Evolutionary conservation across 805 yeast genomes (phyloP).

Genomic region (Ogataea siamensis): DNA sequence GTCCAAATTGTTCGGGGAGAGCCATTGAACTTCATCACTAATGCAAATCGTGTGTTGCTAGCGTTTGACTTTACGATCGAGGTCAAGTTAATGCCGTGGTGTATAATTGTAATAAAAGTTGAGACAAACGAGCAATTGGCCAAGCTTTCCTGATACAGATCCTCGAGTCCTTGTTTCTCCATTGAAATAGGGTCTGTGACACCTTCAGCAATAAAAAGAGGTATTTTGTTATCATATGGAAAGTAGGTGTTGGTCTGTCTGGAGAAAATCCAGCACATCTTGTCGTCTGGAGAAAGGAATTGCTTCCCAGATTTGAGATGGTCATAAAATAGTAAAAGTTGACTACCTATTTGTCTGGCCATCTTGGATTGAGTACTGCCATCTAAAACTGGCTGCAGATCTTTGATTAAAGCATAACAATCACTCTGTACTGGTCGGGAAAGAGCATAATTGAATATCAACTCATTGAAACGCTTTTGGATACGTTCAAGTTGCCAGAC

Average conservation of each 20-base stretch:
- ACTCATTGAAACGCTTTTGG: constrained; percentile 8
- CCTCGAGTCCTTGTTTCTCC: constrained; percentile 18
- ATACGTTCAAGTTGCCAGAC: constrained; percentile 5
- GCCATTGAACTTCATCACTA: constrained; percentile 54
- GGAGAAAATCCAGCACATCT: constrained; percentile 26
- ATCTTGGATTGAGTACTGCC: constrained; percentile 3
- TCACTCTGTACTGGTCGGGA: constrained; percentile 8
- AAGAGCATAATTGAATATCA: constrained; percentile 9
- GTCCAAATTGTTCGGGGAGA: constrained; percentile 44
- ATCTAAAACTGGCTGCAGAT: constrained; percentile 1
- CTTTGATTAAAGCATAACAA: constrained; percentile 8
- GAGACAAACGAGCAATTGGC: constrained; percentile 78
- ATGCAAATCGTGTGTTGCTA: constrained; percentile 31
- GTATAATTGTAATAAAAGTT: constrained; percentile 52
- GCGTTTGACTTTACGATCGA: constrained; percentile 28
- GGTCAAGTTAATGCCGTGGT: constrained; percentile 26
- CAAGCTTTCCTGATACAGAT: constrained; percentile 48
- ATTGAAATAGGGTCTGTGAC: constrained; percentile 6
- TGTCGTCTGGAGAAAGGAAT: constrained; percentile 16
- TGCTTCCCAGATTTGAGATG: background rate
- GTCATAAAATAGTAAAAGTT: constrained; percentile 16
- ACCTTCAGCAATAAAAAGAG: constrained; percentile 12
- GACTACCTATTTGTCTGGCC: constrained; percentile 11
- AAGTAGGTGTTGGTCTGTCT: constrained; percentile 3
- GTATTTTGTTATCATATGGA: constrained; percentile 12